A percentile compares a stretch with the other conserved stretches of the same genome.
phyloP scores from a whole-genome alignment of 2,329 filamentous ascomycete species.

The Diaporthe citri region DNA sequence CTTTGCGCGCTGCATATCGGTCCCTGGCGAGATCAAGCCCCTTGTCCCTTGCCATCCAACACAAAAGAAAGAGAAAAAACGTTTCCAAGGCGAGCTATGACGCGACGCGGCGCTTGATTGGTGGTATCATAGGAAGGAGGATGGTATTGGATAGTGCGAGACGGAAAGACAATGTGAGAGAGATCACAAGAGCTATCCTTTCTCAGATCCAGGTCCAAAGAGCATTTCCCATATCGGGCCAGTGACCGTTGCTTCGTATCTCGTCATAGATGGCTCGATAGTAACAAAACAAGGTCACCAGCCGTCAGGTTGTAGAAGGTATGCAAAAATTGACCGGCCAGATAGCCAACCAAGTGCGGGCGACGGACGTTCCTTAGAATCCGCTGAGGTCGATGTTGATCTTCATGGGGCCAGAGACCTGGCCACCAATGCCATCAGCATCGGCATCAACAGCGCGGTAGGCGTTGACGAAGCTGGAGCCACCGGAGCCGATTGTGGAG shows the following conservation, averaged over 20 bases:
- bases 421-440: slow-evolving; percentile 49
- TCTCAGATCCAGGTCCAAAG: slow-evolving; percentile 23
- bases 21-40: slow-evolving; percentile 22
- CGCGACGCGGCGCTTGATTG: slow-evolving; percentile 30
- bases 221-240: slow-evolving; percentile 24
- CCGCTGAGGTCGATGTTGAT: slow-evolving; percentile 37
- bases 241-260: slow-evolving; percentile 21
- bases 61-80: background rate
- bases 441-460: slow-evolving; percentile 51
- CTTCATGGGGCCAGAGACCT: slow-evolving; percentile 36
- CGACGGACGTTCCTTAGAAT: slow-evolving; percentile 7
- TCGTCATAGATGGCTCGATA: slow-evolving; percentile 32
- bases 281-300: background rate
- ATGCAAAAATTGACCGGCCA: slow-evolving; percentile 20
- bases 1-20: slow-evolving; percentile 21
- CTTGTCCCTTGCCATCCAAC: slow-evolving; percentile 22
- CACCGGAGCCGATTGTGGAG: slow-evolving; percentile 50
- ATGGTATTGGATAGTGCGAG: slow-evolving; percentile 15
- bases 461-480: slow-evolving; percentile 48
- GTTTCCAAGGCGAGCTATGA: slow-evolving; percentile 21
- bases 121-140: slow-evolving; percentile 34
- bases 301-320: slow-evolving; percentile 21
- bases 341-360: slow-evolving; percentile 9
- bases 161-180: background rate
- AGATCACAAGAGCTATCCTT: slow-evolving; percentile 20